These are phyloP conservation scores for Hordeum vulgare DNA, from an alignment of 176 grass and related monocot genomes.

Conservation along the genomic window DNA sequence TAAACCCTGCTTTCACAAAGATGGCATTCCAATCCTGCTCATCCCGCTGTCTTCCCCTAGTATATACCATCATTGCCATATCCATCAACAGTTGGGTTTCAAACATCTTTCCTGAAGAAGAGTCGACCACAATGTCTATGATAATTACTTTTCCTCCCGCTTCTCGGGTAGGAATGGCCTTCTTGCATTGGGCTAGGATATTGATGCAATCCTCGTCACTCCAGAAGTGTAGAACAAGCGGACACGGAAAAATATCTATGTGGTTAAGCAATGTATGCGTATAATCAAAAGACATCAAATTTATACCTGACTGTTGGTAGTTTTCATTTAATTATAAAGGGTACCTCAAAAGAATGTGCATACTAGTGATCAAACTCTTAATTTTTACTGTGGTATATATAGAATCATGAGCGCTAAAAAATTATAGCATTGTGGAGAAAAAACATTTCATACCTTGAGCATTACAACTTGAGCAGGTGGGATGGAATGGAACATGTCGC, in stretches of 20 bases:
- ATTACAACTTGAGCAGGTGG: not conserved
- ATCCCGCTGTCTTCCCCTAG: not conserved
- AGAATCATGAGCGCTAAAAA: too few species aligned
- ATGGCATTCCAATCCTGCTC: not conserved
- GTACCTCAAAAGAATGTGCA: too few species aligned
- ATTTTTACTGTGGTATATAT: too few species aligned
- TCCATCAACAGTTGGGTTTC: not conserved
- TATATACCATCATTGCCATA: not conserved
- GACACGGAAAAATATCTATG: not conserved
- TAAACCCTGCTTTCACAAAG: too few species aligned
- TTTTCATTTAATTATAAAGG: too few species aligned
- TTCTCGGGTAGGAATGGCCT: not conserved
- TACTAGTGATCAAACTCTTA: too few species aligned
- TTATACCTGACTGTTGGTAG: too few species aligned
- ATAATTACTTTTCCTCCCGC: not conserved
- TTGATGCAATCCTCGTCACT: too few species aligned
- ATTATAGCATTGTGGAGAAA: too few species aligned
- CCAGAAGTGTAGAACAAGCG: not conserved
- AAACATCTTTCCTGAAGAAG: not conserved
- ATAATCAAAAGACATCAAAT: too few species aligned
- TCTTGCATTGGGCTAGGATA: not conserved
- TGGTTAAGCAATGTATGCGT: not conserved
- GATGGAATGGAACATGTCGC: slow-evolving; percentile 15
- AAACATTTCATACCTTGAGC: not conserved
- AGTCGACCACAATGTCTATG: not conserved